Evolutionary conservation across 2,329 filamentous ascomycete genomes (phyloP).

Genomic region (Phialophora chinensis): DNA sequence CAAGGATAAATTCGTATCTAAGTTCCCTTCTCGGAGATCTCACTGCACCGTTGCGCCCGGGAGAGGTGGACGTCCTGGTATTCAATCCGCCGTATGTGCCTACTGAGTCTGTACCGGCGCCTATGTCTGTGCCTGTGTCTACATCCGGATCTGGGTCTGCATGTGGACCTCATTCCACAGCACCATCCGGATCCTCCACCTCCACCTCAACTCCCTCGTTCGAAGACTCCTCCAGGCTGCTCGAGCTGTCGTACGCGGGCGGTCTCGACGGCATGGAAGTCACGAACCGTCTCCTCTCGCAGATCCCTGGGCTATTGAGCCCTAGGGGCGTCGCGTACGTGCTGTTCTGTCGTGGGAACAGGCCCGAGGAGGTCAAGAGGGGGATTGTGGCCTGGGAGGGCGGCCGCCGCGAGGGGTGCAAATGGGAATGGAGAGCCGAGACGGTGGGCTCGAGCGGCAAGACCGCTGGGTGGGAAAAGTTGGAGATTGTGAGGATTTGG

Average conservation of each 20-base stretch:
- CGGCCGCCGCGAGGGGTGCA: conserved; percentile 33
- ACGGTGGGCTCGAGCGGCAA: conserved; percentile 83
- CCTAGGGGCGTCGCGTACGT: conserved; percentile 82
- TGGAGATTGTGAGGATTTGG: conserved; percentile 89
- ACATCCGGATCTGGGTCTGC: background rate
- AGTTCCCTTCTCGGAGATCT: conserved; percentile 75
- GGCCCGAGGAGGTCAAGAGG: conserved; percentile 73
- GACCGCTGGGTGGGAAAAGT: conserved; percentile 90
- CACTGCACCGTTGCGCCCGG: conserved; percentile 62
- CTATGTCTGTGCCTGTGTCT: no score
- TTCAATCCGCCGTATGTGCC: conserved; percentile 99
- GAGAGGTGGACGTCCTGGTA: conserved; percentile 78
- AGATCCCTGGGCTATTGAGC: conserved; percentile 69
- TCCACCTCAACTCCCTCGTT: conserved; percentile 54
- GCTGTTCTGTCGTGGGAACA: conserved; percentile 88
- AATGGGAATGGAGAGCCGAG: conserved; percentile 69
- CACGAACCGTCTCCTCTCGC: conserved; percentile 76
- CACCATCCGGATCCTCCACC: background rate
- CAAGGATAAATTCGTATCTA: conserved; percentile 57
- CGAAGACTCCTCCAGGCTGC: conserved; percentile 80
- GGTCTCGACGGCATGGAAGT: conserved; percentile 92
- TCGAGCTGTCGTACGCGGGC: conserved; percentile 87
- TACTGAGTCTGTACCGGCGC: conserved; percentile 71
- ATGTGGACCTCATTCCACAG: conserved; percentile 43
- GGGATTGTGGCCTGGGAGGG: conserved; percentile 63